A percentile compares a stretch with the other conserved stretches of the same genome.
phyloP scores from a whole-genome alignment of 352 stramenopile genomes.

The Phytophthora colocasiae region DNA sequence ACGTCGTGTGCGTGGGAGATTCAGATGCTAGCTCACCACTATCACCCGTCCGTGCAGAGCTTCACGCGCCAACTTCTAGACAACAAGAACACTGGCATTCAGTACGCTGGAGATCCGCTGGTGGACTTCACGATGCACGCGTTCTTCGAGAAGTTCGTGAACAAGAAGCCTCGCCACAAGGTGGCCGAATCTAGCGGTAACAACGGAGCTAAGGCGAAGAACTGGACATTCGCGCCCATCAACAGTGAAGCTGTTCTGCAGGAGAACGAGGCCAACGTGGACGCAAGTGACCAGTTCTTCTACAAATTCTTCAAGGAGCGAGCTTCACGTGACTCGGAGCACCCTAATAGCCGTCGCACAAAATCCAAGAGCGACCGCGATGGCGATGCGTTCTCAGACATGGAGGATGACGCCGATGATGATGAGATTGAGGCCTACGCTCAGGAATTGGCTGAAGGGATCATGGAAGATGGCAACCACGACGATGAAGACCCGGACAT shows the following conservation, averaged over 20 bases:
- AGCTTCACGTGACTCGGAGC: slow-evolving; percentile 52
- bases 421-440: slow-evolving; percentile 90
- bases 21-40: slow-evolving; percentile 92
- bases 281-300: slow-evolving; percentile 92
- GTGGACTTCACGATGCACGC: slow-evolving; percentile 96
- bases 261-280: slow-evolving; percentile 67
- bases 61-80: slow-evolving; percentile 90
- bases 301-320: slow-evolving; percentile 95
- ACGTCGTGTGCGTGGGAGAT: slow-evolving; percentile 94
- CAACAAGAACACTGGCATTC: slow-evolving; percentile 66
- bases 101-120: slow-evolving; percentile 96
- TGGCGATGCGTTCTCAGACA: slow-evolving; percentile 65
- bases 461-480: slow-evolving; percentile 87
- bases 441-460: slow-evolving; percentile 86
- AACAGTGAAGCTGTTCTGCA: slow-evolving; percentile 76
- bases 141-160: slow-evolving; percentile 99
- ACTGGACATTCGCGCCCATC: slow-evolving; percentile 73
- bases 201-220: slow-evolving; percentile 49
- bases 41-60: slow-evolving; percentile 96
- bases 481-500: slow-evolving; percentile 85
- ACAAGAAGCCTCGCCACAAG: slow-evolving; percentile 94
- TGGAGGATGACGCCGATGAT: slow-evolving; percentile 69
- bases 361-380: slow-evolving; percentile 44
- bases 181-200: slow-evolving; percentile 18
- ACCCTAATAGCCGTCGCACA: slow-evolving; percentile 32